These are phyloP conservation scores for Pisolithus thermaeus DNA, from an alignment of 1,284 basidiomycete species.

Conservation along the genomic window DNA sequence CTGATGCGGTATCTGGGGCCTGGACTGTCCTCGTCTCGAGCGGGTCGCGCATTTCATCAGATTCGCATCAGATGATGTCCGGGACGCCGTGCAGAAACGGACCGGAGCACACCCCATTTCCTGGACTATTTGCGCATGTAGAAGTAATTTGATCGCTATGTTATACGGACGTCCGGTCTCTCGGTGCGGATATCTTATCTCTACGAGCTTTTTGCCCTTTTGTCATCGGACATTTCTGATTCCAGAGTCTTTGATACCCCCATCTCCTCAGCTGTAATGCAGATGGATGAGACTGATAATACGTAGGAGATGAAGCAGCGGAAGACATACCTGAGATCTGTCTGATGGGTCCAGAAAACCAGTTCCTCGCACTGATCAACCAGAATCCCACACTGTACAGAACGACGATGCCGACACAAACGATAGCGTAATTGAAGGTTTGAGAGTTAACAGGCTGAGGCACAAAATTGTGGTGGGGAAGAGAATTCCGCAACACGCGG, in stretches of 20 bases:
- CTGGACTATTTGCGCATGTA: no score
- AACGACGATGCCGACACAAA: constrained; percentile 67
- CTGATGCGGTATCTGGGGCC: no score
- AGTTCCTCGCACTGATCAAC: constrained; percentile 61
- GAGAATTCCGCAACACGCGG: not conserved
- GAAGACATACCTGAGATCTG: constrained; percentile 44
- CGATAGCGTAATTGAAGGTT: constrained; percentile 69
- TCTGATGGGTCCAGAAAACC: constrained; percentile 63
- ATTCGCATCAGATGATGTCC: no score
- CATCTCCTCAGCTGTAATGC: constrained; percentile 5
- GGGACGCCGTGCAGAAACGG: no score
- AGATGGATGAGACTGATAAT: no score
- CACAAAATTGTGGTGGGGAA: not conserved
- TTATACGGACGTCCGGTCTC: no score
- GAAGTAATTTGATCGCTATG: no score
- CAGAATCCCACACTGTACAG: constrained; percentile 58
- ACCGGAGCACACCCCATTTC: no score
- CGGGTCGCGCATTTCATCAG: no score
- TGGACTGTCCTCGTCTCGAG: no score
- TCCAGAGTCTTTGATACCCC: not conserved
- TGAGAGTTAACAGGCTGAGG: constrained; percentile 56
- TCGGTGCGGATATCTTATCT: constrained; percentile 9
- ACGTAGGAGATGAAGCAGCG: no score
- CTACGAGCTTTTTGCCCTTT: not conserved
- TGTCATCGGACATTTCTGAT: not conserved